These are phyloP conservation scores for Atkinsonella texensis DNA, from an alignment of 2,329 filamentous ascomycete species.

Conservation along the genomic window DNA sequence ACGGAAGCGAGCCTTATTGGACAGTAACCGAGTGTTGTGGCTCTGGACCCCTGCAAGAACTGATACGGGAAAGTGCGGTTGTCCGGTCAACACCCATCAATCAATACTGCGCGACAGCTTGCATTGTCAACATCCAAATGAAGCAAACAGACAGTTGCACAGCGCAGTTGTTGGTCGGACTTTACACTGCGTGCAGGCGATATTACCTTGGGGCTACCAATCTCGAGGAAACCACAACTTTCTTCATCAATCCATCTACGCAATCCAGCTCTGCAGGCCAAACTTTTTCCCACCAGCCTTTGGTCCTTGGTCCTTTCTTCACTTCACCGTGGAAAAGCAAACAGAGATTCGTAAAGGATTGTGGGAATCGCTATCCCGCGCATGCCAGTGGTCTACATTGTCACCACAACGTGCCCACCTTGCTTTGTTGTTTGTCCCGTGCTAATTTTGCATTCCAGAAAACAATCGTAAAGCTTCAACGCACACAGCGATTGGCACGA, in stretches of 20 bases:
- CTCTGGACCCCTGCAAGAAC: too few species aligned
- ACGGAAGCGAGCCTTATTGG: too few species aligned
- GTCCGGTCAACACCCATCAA: not conserved
- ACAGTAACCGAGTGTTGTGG: too few species aligned
- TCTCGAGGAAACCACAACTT: not conserved
- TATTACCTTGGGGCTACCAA: not conserved
- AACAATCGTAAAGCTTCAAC: not conserved
- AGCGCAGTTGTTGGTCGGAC: not conserved
- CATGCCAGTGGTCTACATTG: not conserved
- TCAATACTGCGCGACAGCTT: not conserved
- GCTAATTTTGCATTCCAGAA: constrained; percentile 17
- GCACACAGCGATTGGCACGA: constrained; percentile 13
- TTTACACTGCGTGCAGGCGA: not conserved
- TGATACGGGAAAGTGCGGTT: not conserved
- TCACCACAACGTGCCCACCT: not conserved
- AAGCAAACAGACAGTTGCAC: not conserved
- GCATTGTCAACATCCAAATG: not conserved
- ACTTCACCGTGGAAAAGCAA: not conserved
- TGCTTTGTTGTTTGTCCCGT: not conserved
- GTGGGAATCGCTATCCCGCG: not conserved
- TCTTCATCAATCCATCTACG: not conserved
- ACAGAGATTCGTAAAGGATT: not conserved
- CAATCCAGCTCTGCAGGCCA: constrained; percentile 2
- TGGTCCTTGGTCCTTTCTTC: not conserved
- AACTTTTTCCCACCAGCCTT: not conserved